A percentile compares a stretch with the other conserved stretches of the same genome.
Conservation (phyloP, 1,284 basidiomycete genomes). For the Papiliotrema laurentii region DNA sequence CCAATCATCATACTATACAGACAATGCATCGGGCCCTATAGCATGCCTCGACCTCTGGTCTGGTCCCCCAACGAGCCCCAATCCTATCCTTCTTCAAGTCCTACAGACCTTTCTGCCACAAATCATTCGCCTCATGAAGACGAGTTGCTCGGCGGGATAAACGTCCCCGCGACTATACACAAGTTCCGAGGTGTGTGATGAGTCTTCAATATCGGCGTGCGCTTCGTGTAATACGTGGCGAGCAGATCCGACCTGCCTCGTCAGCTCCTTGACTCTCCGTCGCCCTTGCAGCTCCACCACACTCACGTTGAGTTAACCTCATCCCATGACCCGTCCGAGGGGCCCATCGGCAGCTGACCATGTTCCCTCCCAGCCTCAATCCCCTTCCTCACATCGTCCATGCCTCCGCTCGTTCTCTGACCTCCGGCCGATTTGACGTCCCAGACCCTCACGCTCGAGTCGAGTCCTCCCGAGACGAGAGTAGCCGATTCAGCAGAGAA, state of each 20-base stretch:
- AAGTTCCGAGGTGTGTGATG: slow-evolving; percentile 94
- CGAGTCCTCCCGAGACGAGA: slow-evolving; percentile 81
- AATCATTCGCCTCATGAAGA: no score
- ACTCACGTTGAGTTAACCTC: slow-evolving; percentile 37
- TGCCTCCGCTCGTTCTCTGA: slow-evolving; percentile 23
- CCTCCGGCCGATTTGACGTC: slow-evolving; percentile 83
- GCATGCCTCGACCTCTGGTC: no score
- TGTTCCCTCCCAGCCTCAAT: slow-evolving; percentile 50
- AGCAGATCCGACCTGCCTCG: slow-evolving; percentile 73
- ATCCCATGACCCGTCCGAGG: slow-evolving; percentile 29
- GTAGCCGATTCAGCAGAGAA: slow-evolving; percentile 89
- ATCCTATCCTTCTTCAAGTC: neutral
- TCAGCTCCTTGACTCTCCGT: neutral
- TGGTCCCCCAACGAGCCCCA: no score
- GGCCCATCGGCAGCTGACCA: slow-evolving; percentile 47
- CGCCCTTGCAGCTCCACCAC: slow-evolving; percentile 15
- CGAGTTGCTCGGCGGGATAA: slow-evolving; percentile 34
- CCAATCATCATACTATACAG: no score
- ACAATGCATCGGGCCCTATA: no score
- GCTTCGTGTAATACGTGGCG: slow-evolving; percentile 88
- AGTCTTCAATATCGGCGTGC: slow-evolving; percentile 85
- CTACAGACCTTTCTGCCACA: neutral
- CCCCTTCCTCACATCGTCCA: slow-evolving; percentile 3
- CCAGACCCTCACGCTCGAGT: slow-evolving; percentile 96
- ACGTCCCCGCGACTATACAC: slow-evolving; percentile 76